phyloP scores from a whole-genome alignment of 2,329 filamentous ascomycete genomes.

The Dactylellina sp. region DNA sequence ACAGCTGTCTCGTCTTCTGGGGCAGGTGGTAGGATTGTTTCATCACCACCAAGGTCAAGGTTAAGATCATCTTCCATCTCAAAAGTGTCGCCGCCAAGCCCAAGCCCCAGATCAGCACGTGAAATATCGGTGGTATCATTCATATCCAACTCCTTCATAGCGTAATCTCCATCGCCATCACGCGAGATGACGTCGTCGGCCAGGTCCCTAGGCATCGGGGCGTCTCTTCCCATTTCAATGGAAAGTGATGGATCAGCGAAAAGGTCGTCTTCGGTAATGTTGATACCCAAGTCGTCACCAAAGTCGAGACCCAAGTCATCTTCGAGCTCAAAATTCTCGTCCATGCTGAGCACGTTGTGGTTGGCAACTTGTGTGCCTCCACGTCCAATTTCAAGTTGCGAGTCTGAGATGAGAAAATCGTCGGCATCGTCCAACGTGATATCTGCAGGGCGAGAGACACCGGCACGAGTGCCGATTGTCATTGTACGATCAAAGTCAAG shows the following conservation, averaged over 20 bases:
- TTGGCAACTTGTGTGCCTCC: conserved; percentile 51
- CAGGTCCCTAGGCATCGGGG: conserved; percentile 73
- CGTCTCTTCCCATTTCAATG: conserved; percentile 89
- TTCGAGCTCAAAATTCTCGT: conserved; percentile 66
- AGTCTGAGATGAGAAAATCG: conserved; percentile 48
- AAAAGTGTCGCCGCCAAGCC: conserved; percentile 62
- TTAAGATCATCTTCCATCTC: conserved; percentile 69
- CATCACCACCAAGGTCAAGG: conserved; percentile 73
- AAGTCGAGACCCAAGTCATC: conserved; percentile 79
- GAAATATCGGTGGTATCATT: conserved; percentile 66
- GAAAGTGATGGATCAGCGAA: conserved; percentile 44
- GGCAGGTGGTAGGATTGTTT: conserved; percentile 69
- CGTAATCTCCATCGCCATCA: conserved; percentile 57
- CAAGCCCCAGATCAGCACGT: conserved; percentile 46
- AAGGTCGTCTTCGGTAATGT: conserved; percentile 73
- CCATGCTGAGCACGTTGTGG: conserved; percentile 41
- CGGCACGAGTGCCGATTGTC: conserved; percentile 62
- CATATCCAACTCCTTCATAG: conserved; percentile 67
- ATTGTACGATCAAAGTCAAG: conserved; percentile 70
- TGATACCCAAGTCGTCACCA: conserved; percentile 79
- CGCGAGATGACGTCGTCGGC: conserved; percentile 74
- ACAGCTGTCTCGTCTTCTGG: conserved; percentile 27
- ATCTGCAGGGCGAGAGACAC: conserved; percentile 68
- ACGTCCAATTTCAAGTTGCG: conserved; percentile 47
- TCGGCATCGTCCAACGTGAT: conserved; percentile 74